Conservation (phyloP, 2,329 filamentous ascomycete species). For the Botrytis cinerea region DNA sequence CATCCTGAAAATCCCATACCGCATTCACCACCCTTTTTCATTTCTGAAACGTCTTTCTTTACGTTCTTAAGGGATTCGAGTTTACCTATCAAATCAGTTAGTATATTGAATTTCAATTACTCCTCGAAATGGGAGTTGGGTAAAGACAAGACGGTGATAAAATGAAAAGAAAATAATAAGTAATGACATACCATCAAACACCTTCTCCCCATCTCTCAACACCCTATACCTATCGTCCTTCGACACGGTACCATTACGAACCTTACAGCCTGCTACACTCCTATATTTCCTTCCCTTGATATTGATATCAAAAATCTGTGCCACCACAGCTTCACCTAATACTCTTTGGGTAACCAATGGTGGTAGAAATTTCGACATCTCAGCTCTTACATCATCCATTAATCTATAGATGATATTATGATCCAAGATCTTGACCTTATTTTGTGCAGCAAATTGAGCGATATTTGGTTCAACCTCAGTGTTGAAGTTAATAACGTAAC, state of each 20-base stretch:
- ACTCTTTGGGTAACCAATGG: slow-evolving; percentile 69
- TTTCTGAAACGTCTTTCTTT: slow-evolving; percentile 88
- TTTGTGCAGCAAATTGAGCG: slow-evolving; percentile 65
- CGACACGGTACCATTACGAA: slow-evolving; percentile 76
- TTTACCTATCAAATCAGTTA: slow-evolving; percentile 56
- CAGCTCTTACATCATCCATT: slow-evolving; percentile 68
- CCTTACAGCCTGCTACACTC: slow-evolving; percentile 83
- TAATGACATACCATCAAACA: slow-evolving; percentile 76
- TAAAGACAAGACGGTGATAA: not conserved
- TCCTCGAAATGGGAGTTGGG: not conserved
- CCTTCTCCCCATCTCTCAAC: slow-evolving; percentile 64
- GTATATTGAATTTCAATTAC: not conserved
- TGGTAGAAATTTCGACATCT: slow-evolving; percentile 69
- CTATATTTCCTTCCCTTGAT: slow-evolving; percentile 68
- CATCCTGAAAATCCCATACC: slow-evolving; percentile 83
- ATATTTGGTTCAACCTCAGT: slow-evolving; percentile 67
- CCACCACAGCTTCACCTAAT: slow-evolving; percentile 83
- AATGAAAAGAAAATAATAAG: slow-evolving; percentile 21
- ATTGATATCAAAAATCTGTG: slow-evolving; percentile 82
- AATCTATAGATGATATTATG: slow-evolving; percentile 86
- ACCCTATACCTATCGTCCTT: slow-evolving; percentile 69
- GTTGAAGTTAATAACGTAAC: slow-evolving; percentile 86
- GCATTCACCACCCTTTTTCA: slow-evolving; percentile 92
- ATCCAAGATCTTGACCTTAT: slow-evolving; percentile 76
- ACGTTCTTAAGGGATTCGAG: slow-evolving; percentile 83